Conservation (phyloP, 1,284 basidiomycete genomes). For the Xerocomus minutiporus region DNA sequence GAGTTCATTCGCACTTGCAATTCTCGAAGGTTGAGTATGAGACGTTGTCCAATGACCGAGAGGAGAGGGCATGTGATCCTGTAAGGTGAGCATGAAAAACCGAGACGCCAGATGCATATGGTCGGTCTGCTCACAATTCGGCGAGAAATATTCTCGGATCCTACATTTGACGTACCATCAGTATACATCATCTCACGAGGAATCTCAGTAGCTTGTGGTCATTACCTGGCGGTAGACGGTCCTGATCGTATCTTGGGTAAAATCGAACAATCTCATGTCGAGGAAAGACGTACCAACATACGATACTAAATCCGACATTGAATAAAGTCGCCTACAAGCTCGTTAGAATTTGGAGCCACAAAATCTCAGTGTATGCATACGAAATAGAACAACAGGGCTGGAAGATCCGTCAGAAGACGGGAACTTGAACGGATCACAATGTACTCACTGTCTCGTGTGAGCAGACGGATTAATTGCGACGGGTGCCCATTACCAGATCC, state of each 20-base stretch:
- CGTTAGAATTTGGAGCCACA: too few relatives aligned
- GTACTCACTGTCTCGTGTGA: too few relatives aligned
- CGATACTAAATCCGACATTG: too few relatives aligned
- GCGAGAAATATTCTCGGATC: conserved; percentile 19
- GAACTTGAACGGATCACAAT: conserved; percentile 10
- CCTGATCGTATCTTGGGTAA: not conserved
- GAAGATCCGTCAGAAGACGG: not conserved
- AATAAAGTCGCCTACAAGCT: too few relatives aligned
- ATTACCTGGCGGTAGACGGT: too few relatives aligned
- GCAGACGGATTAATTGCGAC: too few relatives aligned
- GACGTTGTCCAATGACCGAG: conserved; percentile 9
- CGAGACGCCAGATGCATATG: not conserved
- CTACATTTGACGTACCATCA: not conserved
- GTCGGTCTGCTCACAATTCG: conserved; percentile 7
- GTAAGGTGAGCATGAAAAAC: not conserved
- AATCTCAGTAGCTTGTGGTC: too few relatives aligned
- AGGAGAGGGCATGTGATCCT: conserved; percentile 15
- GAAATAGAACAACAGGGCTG: conserved; percentile 20
- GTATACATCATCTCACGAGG: too few relatives aligned
- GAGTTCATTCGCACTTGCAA: too few relatives aligned
- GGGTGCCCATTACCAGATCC: too few relatives aligned
- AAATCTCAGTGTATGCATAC: conserved; percentile 6
- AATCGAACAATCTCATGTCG: not conserved
- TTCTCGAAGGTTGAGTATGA: too few relatives aligned
- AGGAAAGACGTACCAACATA: too few relatives aligned